A percentile compares a stretch with the other conserved stretches of the same genome.
These are phyloP conservation scores for Stemphylium lycopersici DNA, from an alignment of 2,329 filamentous ascomycete species.

Conservation along the genomic window DNA sequence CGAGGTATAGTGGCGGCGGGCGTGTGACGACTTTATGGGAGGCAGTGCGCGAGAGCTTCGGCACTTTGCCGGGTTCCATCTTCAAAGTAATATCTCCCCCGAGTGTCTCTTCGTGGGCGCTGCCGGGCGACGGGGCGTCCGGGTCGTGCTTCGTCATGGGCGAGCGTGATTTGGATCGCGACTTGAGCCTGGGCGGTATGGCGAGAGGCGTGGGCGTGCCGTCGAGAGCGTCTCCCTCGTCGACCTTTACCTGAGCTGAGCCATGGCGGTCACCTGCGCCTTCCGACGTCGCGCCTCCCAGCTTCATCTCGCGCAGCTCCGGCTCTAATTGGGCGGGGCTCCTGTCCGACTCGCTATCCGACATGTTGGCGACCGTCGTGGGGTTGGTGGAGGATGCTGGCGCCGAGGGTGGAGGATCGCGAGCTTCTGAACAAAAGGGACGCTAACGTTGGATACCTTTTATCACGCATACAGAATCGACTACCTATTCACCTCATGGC, in stretches of 20 bases:
- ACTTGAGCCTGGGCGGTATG: constrained; percentile 36
- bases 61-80: constrained; percentile 66
- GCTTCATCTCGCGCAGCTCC: constrained; percentile 54
- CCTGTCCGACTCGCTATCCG: constrained; percentile 43
- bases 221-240: constrained; percentile 25
- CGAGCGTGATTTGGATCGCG: constrained; percentile 41
- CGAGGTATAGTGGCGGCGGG: constrained; percentile 69
- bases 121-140: constrained; percentile 45
- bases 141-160: constrained; percentile 38
- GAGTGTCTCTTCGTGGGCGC: constrained; percentile 60
- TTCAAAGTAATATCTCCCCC: constrained; percentile 68
- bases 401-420: constrained; percentile 8
- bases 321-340: constrained; percentile 50
- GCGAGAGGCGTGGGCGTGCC: constrained; percentile 37
- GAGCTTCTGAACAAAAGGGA: constrained; percentile 18
- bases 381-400: constrained; percentile 21
- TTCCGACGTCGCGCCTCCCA: constrained; percentile 45
- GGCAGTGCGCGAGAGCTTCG: constrained; percentile 74
- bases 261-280: constrained; percentile 25
- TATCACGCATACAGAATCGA: constrained; percentile 31
- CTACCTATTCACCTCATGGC: constrained; percentile 31
- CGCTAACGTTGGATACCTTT: constrained; percentile 24
- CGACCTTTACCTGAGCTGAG: constrained; percentile 35
- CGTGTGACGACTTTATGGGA: constrained; percentile 72
- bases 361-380: constrained; percentile 42